These are phyloP conservation scores for Epichloe aotearoae DNA, from an alignment of 2,329 filamentous ascomycete species.

Conservation along the genomic window DNA sequence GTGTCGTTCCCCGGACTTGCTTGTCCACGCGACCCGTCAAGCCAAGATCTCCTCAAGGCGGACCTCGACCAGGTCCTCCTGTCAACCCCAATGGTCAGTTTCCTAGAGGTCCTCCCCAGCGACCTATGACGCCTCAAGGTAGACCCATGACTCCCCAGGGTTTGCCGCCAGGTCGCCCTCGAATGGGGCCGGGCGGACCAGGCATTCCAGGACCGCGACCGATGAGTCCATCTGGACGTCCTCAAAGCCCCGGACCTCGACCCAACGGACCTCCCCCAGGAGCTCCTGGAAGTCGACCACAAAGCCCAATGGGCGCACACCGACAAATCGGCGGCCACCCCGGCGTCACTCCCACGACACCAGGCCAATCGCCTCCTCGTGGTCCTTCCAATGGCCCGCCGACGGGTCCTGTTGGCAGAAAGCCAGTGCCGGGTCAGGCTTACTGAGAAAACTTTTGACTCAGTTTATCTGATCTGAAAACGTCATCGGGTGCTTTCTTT, in stretches of 20 bases:
- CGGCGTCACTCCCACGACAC: conserved; percentile 35
- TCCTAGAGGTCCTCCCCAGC: conserved; percentile 15
- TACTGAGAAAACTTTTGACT: conserved; percentile 19
- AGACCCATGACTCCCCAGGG: conserved; percentile 4
- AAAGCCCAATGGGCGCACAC: conserved; percentile 28
- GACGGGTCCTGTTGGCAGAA: conserved; percentile 34
- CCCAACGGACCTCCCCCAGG: conserved; percentile 12
- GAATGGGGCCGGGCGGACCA: conserved; percentile 11
- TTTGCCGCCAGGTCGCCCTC: conserved; percentile 1
- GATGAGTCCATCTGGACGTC: conserved; percentile 28
- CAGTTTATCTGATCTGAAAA: neutral
- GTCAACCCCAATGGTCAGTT: conserved; percentile 25
- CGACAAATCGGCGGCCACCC: conserved; percentile 30
- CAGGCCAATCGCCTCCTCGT: conserved; percentile 19
- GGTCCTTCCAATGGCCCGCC: conserved; percentile 25
- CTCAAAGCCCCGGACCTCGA: neutral
- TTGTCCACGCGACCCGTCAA: conserved; percentile 86
- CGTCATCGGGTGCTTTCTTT: conserved; percentile 5
- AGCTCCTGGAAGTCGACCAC: conserved; percentile 21
- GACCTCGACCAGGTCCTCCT: conserved; percentile 37
- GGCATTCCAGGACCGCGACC: conserved; percentile 16
- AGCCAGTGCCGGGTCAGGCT: conserved; percentile 44
- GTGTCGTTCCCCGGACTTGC: conserved; percentile 87
- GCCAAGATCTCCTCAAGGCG: conserved; percentile 49
- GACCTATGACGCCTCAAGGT: conserved; percentile 20